Evolutionary conservation across 1,139 yeast species (phyloP).

Genomic region (Blastobotrys arbuscula): DNA sequence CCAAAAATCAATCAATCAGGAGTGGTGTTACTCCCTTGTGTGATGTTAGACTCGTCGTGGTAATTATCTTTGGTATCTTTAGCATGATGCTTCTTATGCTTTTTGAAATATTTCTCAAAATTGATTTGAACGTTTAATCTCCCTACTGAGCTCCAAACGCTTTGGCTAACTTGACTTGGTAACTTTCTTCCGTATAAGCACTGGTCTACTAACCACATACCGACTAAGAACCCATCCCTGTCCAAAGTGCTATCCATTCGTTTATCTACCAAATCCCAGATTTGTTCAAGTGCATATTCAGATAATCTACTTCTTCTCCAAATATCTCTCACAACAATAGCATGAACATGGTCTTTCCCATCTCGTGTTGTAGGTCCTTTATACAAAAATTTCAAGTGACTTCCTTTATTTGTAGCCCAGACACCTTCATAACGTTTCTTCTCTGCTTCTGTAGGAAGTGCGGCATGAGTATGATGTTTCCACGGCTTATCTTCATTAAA

Average conservation of each 20-base stretch:
- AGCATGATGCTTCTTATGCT: background rate
- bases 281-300: conserved; percentile 52
- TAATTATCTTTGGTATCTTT: no score
- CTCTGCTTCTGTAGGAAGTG: conserved; percentile 61
- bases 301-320: conserved; percentile 79
- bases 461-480: conserved; percentile 74
- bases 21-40: no score
- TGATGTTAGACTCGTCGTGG: no score
- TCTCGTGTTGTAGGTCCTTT: background rate
- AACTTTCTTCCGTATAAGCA: conserved; percentile 90
- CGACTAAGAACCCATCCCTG: conserved; percentile 78
- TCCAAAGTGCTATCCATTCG: conserved; percentile 73
- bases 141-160: conserved; percentile 38
- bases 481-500: conserved; percentile 94
- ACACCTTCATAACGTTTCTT: conserved; percentile 85
- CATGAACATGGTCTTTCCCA: conserved; percentile 38
- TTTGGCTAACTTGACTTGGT: conserved; percentile 49
- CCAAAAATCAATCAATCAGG: no score
- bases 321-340: conserved; percentile 65
- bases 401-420: conserved; percentile 83
- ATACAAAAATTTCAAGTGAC: conserved; percentile 41
- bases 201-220: conserved; percentile 95
- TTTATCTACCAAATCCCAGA: conserved; percentile 79
- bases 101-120: conserved; percentile 15
- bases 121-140: conserved; percentile 36